phyloP scores from a whole-genome alignment of 2,329 filamentous ascomycete species.

The Fusarium longipes region DNA sequence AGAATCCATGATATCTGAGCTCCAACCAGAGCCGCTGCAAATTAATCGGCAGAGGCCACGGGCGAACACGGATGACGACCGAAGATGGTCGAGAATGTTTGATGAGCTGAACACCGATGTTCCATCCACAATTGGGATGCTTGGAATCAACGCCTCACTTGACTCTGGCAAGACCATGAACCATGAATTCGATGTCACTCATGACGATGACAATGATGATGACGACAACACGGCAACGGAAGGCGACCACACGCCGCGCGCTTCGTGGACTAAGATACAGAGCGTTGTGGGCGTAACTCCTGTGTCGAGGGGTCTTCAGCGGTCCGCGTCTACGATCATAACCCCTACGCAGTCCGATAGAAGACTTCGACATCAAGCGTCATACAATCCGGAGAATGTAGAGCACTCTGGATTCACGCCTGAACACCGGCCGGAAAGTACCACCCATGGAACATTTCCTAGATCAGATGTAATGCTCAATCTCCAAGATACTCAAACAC shows the following conservation, averaged over 20 bases:
- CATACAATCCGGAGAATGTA: conserved; percentile 26
- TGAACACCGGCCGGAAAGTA: conserved; percentile 8
- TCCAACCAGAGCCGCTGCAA: conserved; percentile 45
- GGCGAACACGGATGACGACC: conserved; percentile 8
- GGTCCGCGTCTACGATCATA: conserved; percentile 27
- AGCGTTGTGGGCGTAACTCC: conserved; percentile 1
- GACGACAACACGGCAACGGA: neutral
- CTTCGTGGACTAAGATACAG: conserved; percentile 5
- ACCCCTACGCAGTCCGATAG: conserved; percentile 38
- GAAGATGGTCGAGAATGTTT: conserved; percentile 31
- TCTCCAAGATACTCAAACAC: conserved; percentile 27
- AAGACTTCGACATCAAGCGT: conserved; percentile 18
- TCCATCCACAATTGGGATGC: conserved; percentile 1
- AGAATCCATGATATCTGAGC: conserved; percentile 30
- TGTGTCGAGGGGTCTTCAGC: conserved; percentile 17
- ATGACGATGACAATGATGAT: neutral
- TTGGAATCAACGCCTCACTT: conserved; percentile 2
- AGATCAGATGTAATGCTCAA: conserved; percentile 28
- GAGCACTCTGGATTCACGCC: conserved; percentile 42
- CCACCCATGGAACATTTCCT: conserved; percentile 2
- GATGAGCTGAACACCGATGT: conserved; percentile 16
- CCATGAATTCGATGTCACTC: neutral
- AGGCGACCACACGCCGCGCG: conserved; percentile 6
- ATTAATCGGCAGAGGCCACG: conserved; percentile 27
- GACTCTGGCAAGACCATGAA: neutral